Evolutionary conservation across 345 rosid species (phyloP), one percentile per base, ranked within the genome.

Genomic region (Brassica juncea): DNA sequence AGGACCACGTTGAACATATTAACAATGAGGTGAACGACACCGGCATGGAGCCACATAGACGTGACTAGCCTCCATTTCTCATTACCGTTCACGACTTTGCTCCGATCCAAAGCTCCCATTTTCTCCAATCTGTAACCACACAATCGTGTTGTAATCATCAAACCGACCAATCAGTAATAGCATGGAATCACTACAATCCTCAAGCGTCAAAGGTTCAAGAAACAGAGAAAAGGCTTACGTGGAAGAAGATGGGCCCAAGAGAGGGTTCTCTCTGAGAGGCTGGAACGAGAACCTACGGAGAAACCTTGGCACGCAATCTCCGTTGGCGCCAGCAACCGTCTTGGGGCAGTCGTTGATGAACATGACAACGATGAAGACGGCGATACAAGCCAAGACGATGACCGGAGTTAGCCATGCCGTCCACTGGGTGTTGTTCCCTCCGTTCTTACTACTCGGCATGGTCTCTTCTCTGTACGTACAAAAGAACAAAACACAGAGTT

Each of bases 1-100:
- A 93, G 76, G 80, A 91, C 70, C 78, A 91, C 65, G 82, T 94
- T 85, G 77, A 91, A 61, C 95, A 94, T 88, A 76, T 91, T 94
- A 42, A 86, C 84, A 66, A 90, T 79, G 70, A 95, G 85, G 84
- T 95, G 99, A 77, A 95, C 76, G 80, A 95, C 82, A 62, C 99
- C 99, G 0, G 93, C 99, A 37, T 95, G 99, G 74, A 95, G 80
- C 98, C 98, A 93, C 81, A 91, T 87, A 62, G 97, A 89, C 15
- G 88, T 81, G 42, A 93, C 16, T 0, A 95, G 92, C 78, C 98
- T 90, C 98, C 99, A 95, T 79, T 90, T 93, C 82, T 95, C 93
- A 82, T 89, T 66, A 27, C 60, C 84, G 83, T 85, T 71, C 61
- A 88, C 93, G 8, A 91, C 89, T 79, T 85, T 91, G 19, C 42